Percentiles rank a stretch among this genome's conserved stretches.
Conservation (phyloP, 345 rosid genomes). For the Limnanthes douglasii region DNA sequence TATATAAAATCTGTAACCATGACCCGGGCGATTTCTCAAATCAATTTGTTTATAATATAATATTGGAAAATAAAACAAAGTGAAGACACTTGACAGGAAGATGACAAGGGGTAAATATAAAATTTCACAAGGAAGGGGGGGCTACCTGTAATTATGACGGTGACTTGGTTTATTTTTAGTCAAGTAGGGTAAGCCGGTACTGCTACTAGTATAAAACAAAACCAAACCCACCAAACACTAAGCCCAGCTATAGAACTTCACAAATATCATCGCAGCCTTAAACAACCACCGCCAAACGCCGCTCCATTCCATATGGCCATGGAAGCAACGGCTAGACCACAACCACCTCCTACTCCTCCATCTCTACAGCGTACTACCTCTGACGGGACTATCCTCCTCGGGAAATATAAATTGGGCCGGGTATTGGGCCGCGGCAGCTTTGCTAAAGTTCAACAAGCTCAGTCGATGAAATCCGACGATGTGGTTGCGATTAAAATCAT, state of each 20-base stretch:
- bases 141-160: no score
- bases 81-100: no score
- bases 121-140: no score
- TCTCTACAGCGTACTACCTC: conserved; percentile 1
- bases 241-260: not conserved
- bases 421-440: conserved; percentile 59
- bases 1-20: no score
- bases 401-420: conserved; percentile 48
- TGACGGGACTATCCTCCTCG: conserved; percentile 26
- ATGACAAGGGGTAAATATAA: no score
- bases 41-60: no score
- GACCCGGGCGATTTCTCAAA: no score
- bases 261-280: not conserved
- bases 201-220: no score
- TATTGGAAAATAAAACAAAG: no score
- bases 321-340: conserved; percentile 6
- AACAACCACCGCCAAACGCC: not conserved
- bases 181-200: no score
- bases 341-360: not conserved
- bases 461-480: conserved; percentile 21
- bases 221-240: not conserved
- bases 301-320: no score
- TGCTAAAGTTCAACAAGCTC: conserved; percentile 55
- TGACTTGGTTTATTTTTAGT: no score
- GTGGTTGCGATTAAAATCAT: conserved; percentile 57